A percentile compares a stretch with the other conserved stretches of the same genome.
These are phyloP conservation scores for Trematosphaeria pertusa DNA, from an alignment of 2,329 filamentous ascomycete species.

Conservation along the genomic window DNA sequence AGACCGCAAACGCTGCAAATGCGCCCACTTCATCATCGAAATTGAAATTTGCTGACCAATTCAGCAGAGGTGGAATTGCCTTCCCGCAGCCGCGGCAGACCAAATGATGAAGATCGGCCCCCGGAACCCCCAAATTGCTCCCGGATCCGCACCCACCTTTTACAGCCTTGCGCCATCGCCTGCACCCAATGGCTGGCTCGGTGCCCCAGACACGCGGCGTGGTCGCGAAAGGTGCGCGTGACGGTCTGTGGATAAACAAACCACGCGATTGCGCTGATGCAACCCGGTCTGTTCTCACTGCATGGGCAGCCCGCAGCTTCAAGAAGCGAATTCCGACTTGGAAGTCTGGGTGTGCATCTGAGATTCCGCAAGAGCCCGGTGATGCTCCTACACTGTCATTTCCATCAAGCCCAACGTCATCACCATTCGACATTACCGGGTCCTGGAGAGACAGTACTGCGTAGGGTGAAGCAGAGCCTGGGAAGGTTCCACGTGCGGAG, in stretches of 20 bases:
- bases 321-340: neutral
- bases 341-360: too few relatives aligned
- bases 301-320: slow-evolving; percentile 1
- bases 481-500: too few relatives aligned
- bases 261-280: slow-evolving; percentile 5
- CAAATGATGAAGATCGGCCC: slow-evolving; percentile 11
- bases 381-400: too few relatives aligned
- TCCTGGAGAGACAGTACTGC: too few relatives aligned
- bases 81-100: slow-evolving; percentile 9
- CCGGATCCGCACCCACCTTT: neutral
- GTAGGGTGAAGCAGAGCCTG: too few relatives aligned
- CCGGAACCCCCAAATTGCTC: slow-evolving; percentile 5
- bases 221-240: slow-evolving; percentile 9
- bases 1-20: neutral
- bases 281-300: neutral
- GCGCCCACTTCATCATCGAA: slow-evolving; percentile 2
- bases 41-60: slow-evolving; percentile 7
- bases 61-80: neutral
- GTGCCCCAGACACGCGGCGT: neutral
- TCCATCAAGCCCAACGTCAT: too few relatives aligned
- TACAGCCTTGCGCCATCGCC: slow-evolving; percentile 6
- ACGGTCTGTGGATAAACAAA: slow-evolving; percentile 17
- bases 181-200: slow-evolving; percentile 3
- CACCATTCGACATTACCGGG: too few relatives aligned
- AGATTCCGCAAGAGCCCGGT: too few relatives aligned